Base-by-base conservation (phyloP, 2,329 filamentous ascomycete species). In the Ceratocystis papillata region DNA sequence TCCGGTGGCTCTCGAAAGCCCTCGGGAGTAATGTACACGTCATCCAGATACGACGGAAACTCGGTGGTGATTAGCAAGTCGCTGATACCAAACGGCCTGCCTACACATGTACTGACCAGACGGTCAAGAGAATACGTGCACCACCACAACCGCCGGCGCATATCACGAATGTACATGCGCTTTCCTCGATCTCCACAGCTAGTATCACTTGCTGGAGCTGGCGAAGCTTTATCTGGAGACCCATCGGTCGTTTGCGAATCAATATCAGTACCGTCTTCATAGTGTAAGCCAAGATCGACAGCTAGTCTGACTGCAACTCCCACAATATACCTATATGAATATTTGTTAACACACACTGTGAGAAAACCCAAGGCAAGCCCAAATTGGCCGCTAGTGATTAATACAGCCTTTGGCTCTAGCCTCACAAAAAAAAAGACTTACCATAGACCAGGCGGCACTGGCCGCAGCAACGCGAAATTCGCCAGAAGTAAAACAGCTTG, bases 61-160 rank as follows among this genome's bases (percentile, higher is more conserved):
- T 96, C 90, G 0, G 93, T 96, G 15, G 93, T 97, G 71, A 97
- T 90, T 69, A 96, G 90, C 73, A 96, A 89, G 76, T 97, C 94
- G n/a, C 88, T 92, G 69, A 97, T 90, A 37, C 93, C 92, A 72
- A 96, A 95, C 5, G 93, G 94, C 65, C 93, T 82, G 46, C 93
- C 93, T 30, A 97, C 93, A 71, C 92, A 96, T 25, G 90, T 92
- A 72, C 90, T 94, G 63, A 97, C 93, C 4, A 97, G 84, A n/a
- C 93, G 84, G 75, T 97, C 93, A 65, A 97, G 85, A 4, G 90
- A 93, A 76, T 97, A 97, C 1, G 92, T 92, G 76, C 91, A 96
- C 93, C 94, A 97, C 91, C 92, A 97, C 15, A 97, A 79, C 41
- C 93, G 83, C 66, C 93, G 83, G 63, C 91, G 85, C 69, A 96